Conservation (phyloP, 257 asterid genomes). For the Leptodermis oblonga region DNA sequence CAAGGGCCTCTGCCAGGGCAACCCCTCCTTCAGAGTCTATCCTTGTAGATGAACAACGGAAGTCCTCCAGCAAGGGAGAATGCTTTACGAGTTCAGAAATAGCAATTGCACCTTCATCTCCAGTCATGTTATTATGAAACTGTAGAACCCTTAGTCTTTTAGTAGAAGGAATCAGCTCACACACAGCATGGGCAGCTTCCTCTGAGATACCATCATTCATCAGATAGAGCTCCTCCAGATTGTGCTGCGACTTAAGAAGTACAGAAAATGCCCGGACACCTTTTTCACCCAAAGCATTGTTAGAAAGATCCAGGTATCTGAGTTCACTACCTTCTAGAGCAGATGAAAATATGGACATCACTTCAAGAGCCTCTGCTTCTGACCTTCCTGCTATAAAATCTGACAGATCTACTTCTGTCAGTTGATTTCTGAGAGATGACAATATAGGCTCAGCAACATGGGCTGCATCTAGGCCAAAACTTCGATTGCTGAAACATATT, state of each 20-base stretch:
- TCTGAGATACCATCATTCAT: constrained; percentile 83
- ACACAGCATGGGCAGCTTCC: constrained; percentile 81
- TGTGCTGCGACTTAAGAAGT: constrained; percentile 64
- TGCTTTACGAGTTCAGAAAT: constrained; percentile 57
- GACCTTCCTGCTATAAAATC: constrained; percentile 83
- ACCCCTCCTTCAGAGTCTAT: constrained; percentile 79
- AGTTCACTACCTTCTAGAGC: constrained; percentile 70
- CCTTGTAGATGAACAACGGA: constrained; percentile 87
- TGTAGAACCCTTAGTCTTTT: constrained; percentile 63
- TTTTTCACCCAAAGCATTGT: constrained; percentile 92
- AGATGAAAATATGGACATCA: constrained; percentile 65
- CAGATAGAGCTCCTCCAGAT: constrained; percentile 84
- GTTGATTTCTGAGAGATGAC: constrained; percentile 57
- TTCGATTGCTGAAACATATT: constrained; percentile 87
- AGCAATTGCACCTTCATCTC: constrained; percentile 86
- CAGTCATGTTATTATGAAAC: constrained; percentile 89
- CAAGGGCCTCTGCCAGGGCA: constrained; percentile 66
- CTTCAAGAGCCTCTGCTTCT: constrained; percentile 92
- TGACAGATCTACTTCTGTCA: constrained; percentile 83
- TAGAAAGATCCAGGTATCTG: constrained; percentile 64
- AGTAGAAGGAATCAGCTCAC: constrained; percentile 73
- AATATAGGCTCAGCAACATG: constrained; percentile 62
- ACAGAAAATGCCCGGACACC: constrained; percentile 75
- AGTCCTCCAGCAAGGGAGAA: constrained; percentile 66
- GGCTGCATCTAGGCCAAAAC: constrained; percentile 86